phyloP scores from a whole-genome alignment of 148 eudicot species.

The Chenopodium album region DNA sequence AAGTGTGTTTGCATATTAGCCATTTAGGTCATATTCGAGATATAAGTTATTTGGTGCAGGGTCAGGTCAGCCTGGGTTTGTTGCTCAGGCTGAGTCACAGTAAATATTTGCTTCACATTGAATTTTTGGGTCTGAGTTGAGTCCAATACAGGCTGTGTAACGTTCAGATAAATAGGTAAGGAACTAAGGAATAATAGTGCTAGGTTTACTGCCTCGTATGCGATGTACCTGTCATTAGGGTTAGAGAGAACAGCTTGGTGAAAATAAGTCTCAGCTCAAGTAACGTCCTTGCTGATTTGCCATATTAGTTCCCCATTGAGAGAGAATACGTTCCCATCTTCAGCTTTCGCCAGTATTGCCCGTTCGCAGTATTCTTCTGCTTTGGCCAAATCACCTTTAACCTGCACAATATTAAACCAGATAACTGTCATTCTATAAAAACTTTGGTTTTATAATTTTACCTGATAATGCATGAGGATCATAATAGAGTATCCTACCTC shows the following conservation, averaged over 20 bases:
- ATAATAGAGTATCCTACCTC: neutral
- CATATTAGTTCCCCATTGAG: slow-evolving; percentile 1
- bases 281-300: neutral
- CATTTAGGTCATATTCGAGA: neutral
- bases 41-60: too few species aligned
- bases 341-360: neutral
- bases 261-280: neutral
- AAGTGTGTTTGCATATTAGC: neutral
- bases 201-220: neutral
- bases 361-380: neutral
- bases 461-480: neutral
- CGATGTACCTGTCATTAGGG: neutral
- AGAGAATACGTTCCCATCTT: slow-evolving; percentile 5
- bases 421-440: neutral
- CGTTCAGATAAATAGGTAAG: neutral
- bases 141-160: neutral
- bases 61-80: neutral
- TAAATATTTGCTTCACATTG: too few species aligned
- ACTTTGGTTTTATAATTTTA: neutral
- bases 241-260: slow-evolving; percentile 8
- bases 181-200: neutral
- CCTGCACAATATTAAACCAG: neutral
- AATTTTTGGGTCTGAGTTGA: neutral
- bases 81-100: neutral
- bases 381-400: slow-evolving; percentile 2